A percentile compares a stretch with the other conserved stretches of the same genome.
These are phyloP conservation scores for Triticum monococcum DNA, from an alignment of 176 grass and related monocot genomes.

Conservation along the genomic window DNA sequence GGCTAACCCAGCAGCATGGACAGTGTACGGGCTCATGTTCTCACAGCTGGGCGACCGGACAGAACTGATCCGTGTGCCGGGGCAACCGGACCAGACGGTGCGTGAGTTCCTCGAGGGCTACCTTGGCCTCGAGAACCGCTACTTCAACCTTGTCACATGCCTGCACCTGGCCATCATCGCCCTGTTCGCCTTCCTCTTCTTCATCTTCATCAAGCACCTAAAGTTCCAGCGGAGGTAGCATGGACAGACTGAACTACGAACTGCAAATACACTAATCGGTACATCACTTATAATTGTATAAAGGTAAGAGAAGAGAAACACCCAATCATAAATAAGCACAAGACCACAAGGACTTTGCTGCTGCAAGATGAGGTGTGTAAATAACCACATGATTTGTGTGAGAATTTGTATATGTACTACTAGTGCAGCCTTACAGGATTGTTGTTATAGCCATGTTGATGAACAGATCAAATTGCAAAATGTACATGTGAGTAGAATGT, in stretches of 20 bases:
- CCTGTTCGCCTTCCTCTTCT: conserved; percentile 58
- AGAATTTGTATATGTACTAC: conserved; percentile 5
- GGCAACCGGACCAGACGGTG: conserved; percentile 40
- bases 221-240: conserved; percentile 60
- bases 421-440: background rate
- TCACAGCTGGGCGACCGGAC: conserved; percentile 53
- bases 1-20: conserved; percentile 56
- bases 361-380: background rate
- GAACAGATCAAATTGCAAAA: conserved; percentile 10
- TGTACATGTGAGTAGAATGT: conserved; percentile 5
- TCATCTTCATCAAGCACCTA: conserved; percentile 55
- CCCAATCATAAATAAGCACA: background rate
- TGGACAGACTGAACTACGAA: background rate
- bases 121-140: conserved; percentile 48
- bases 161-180: conserved; percentile 47
- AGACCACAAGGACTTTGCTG: background rate
- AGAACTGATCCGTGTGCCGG: conserved; percentile 32
- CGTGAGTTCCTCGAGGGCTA: conserved; percentile 46
- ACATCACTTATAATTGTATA: background rate
- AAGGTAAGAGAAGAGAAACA: background rate
- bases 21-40: conserved; percentile 60
- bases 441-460: background rate
- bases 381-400: background rate
- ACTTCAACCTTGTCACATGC: conserved; percentile 42
- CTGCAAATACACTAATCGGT: conserved; percentile 20